A percentile compares a stretch with the other conserved stretches of the same genome.
Conservation (phyloP, 495 filamentous ascomycete species). For the Tuber microsphaerosporum region DNA sequence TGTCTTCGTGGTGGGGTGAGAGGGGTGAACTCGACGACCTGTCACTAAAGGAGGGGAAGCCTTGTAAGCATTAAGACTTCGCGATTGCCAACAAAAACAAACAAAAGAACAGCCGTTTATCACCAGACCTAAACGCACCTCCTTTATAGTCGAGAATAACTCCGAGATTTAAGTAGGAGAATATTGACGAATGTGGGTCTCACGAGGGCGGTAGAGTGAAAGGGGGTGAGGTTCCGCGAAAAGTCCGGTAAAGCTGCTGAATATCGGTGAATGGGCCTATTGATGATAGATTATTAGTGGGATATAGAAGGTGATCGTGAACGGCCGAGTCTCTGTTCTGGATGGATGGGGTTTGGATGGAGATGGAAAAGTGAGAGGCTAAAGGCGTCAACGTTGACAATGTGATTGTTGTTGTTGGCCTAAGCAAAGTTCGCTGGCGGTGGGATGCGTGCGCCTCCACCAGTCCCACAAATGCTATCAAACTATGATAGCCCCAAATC, state of each 20-base stretch:
- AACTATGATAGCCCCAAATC: background rate
- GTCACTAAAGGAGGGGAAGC: background rate
- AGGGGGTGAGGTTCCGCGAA: background rate
- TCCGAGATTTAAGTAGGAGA: background rate
- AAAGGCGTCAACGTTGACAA: conserved; percentile 2
- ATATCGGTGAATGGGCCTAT: background rate
- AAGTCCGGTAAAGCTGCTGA: background rate
- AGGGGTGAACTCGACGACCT: conserved; percentile 1
- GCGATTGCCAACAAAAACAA: background rate
- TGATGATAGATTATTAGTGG: background rate
- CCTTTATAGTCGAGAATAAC: background rate
- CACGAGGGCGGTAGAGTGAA: background rate
- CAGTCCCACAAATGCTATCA: background rate
- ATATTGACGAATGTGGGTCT: background rate
- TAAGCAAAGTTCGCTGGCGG: background rate
- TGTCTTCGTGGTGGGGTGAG: background rate
- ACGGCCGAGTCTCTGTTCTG: background rate
- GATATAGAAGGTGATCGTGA: background rate
- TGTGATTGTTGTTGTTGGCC: background rate
- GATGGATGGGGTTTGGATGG: conserved; percentile 5
- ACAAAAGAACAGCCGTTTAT: background rate
- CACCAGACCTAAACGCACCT: background rate
- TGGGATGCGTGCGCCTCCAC: background rate
- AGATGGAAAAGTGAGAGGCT: background rate
- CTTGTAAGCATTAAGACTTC: conserved; percentile 4